A percentile compares a stretch with the other conserved stretches of the same genome.
Conservation (phyloP, 805 yeast species). For the Peterozyma xylosa region DNA sequence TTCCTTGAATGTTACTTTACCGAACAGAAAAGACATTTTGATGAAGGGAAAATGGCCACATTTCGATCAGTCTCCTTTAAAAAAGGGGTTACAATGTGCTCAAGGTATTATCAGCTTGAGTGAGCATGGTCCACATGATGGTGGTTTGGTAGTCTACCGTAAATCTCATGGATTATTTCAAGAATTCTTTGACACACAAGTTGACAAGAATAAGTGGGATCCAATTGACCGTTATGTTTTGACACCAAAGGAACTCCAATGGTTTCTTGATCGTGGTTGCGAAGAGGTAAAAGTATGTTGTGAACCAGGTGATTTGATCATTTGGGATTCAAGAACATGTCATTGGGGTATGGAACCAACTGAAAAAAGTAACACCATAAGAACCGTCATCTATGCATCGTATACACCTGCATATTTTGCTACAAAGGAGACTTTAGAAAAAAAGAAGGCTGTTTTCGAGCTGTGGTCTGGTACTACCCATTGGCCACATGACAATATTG, state of each 20-base stretch:
- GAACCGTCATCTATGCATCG: conserved; percentile 22
- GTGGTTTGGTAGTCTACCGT: conserved; percentile 22
- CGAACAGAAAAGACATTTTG: conserved; percentile 14
- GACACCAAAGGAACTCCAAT: conserved; percentile 15
- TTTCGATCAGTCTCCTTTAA: conserved; percentile 25
- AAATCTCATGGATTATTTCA: conserved; percentile 15
- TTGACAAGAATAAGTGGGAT: conserved; percentile 15
- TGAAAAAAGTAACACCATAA: conserved; percentile 15
- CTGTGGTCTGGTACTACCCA: conserved; percentile 21
- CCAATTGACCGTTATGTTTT: conserved; percentile 14
- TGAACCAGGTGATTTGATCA: conserved; percentile 26
- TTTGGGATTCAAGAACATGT: conserved; percentile 26
- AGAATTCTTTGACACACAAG: conserved; percentile 18
- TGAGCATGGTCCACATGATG: conserved; percentile 20
- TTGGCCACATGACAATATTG: conserved; percentile 24
- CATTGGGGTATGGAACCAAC: conserved; percentile 24
- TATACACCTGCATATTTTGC: conserved; percentile 26
- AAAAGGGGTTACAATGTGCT: conserved; percentile 20
- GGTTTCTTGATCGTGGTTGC: conserved; percentile 21
- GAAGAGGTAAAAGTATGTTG: conserved; percentile 20
- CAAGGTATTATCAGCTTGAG: conserved; percentile 26
- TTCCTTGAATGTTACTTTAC: conserved; percentile 21
- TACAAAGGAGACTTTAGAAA: conserved; percentile 15
- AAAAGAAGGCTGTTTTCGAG: conserved; percentile 16
- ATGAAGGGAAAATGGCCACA: conserved; percentile 21